Percentiles rank a stretch among this genome's conserved stretches.
Conservation (phyloP, 202 grass and related monocot genomes). For the Musa balbisiana region DNA sequence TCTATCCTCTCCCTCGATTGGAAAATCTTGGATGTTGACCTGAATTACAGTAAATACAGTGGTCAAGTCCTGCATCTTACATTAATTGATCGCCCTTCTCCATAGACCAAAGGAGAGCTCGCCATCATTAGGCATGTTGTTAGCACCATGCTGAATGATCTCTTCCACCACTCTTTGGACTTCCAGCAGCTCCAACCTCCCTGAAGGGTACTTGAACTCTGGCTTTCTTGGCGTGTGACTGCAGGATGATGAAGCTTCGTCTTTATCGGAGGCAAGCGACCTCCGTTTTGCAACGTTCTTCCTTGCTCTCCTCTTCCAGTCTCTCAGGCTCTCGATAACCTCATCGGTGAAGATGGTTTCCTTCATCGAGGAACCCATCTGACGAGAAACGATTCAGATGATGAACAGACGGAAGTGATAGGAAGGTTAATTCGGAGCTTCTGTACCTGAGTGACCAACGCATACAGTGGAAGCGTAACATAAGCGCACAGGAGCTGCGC, state of each 20-base stretch:
- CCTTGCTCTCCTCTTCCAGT: background rate
- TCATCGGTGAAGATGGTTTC: background rate
- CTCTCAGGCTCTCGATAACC: slow-evolving; percentile 6
- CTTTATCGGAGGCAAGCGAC: background rate
- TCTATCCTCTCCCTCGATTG: too few relatives aligned
- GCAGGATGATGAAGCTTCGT: background rate
- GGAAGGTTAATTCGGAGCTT: too few relatives aligned
- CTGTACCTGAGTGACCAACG: slow-evolving; percentile 2
- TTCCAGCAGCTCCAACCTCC: slow-evolving; percentile 10
- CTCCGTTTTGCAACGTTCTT: background rate
- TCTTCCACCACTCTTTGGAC: slow-evolving; percentile 13
- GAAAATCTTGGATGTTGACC: too few relatives aligned
- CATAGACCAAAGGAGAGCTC: slow-evolving; percentile 3
- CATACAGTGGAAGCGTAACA: slow-evolving; percentile 13
- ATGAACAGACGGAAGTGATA: too few relatives aligned
- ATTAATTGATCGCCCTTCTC: slow-evolving; percentile 1
- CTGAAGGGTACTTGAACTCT: slow-evolving; percentile 13
- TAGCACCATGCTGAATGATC: slow-evolving; percentile 16
- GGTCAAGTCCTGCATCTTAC: too few relatives aligned
- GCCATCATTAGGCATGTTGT: background rate
- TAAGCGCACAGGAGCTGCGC: slow-evolving; percentile 15
- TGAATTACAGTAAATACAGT: too few relatives aligned
- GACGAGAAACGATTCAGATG: too few relatives aligned
- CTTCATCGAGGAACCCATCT: too few relatives aligned
- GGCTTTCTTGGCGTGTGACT: background rate